Base-by-base conservation (phyloP, 768 basidiomycete species). In the Mycena capillaripes region DNA sequence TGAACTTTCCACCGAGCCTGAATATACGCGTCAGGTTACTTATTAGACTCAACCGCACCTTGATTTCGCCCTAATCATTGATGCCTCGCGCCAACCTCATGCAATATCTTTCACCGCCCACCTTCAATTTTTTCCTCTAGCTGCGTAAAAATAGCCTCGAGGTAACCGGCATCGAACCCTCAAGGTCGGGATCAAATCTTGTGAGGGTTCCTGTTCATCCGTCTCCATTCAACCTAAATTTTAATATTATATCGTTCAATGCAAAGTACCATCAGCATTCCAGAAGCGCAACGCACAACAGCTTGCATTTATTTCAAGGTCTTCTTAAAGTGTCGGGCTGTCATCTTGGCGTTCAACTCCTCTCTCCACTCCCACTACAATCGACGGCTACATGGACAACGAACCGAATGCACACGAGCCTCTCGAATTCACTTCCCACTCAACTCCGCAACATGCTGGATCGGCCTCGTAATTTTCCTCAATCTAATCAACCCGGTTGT, bases 1-100 rank as follows among this genome's bases (percentile, higher is more conserved):
- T n/a, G n/a, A 72, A 48, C 65, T 72, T 21, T 66, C 65, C n/a
- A 27, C 38, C 36, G 42, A 72, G 7, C 71, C 67, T 25, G 66
- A 67, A 0, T 29, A n/a, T 3, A 63, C 71, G 11, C 71, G 70
- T 48, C 64, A n/a, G n/a, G 65, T n/a, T 72, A n/a, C n/a, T 56
- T 19, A 48, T 72, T 12, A 56, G 42, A 58, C 38, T 62, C 19
- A 65, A 72, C 34, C 65, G 55, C 12, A 66, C 66, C 21, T 36
- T 72, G 27, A 67, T 72, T 42, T 29, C 71, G 0, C 66, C 66
- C 1, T 67, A n/a, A n/a, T n/a, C n/a, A n/a, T n/a, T n/a, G n/a
- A n/a, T n/a, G n/a, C n/a, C n/a, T n/a, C n/a, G n/a, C n/a, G n/a
- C n/a, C n/a, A n/a, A n/a, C n/a, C n/a, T n/a, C n/a, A n/a, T n/a